Evolutionary conservation across 1,284 basidiomycete species (phyloP), one percentile per base, ranked within the genome.

Genomic region (Rhodotorula sp.): DNA sequence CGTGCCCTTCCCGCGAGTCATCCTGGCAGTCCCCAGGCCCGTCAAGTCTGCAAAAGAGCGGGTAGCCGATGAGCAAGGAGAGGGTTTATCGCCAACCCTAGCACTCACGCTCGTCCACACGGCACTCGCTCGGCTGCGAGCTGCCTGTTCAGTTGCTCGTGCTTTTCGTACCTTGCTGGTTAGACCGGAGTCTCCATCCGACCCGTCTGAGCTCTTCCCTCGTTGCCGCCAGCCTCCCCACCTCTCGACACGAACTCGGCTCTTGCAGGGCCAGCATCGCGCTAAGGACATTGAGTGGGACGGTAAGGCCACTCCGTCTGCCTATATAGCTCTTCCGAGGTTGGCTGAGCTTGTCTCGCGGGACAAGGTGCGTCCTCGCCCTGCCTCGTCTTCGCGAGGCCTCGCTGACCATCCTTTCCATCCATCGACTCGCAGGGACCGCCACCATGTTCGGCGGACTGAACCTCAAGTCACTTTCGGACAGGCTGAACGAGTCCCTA

Each of bases 381-480:
- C 19, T 34, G 19, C 32, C 30, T 17, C 29, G 24, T 20, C 17
- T 46, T 1, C 32, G 34, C 24, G n/a, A 4, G 11, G 10, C 36
- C 34, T 49, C 39, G 39, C 39, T 44, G 39, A 44, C 8, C 36
- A 6, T 36, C n/a, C 4, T 54, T 20, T 9, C 30, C 2, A 15
- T 20, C 39, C 29, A 11, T 30, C 17, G 6, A 4, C n/a, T 7
- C 29, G 17, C 29, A 5, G n/a, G 0, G 11, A 5, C 8, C 11
- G 5, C 59, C 9, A 51, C 32, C 34, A 66, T 66, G 64, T 70
- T 49, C 32, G 52, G 61, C 32, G 55, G 62, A 15, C 47, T 70
- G 48, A 70, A 70, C 58, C 59, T 70, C 61, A 70, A 69, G 47
- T 44, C 51, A 8, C 55, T 72, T 30, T 61, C 62, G 24, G 71